Evolutionary conservation across 2,329 filamentous ascomycete species (phyloP), one percentile per base, ranked within the genome.

Genomic region (Metarhizium robertsii): DNA sequence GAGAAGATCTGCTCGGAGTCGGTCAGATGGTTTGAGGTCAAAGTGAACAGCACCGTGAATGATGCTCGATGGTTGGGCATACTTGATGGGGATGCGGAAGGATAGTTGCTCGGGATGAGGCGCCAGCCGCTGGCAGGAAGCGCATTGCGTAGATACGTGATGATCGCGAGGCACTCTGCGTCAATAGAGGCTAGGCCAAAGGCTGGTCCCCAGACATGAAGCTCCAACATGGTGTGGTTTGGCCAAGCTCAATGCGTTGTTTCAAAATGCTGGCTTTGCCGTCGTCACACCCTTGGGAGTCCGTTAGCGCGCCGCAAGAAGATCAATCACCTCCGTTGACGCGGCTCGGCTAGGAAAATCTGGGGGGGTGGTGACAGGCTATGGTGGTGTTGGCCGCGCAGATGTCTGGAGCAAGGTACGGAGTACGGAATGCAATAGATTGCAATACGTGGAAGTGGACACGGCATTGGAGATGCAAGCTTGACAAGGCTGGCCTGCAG

Each of bases 111-210:
- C 48, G 86, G 81, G 61, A 94, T 75, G 59, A 95, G 74, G 59
- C 80, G 77, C 87, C 88, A 95, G 49, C 67, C 67, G 62, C 80
- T 72, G 50, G 75, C 71, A 55, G 81, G 79, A 29, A 89, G 74
- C 56, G 79, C 79, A 63, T 83, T 76, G 58, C 83, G 80, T 56
- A 95, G 78, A 68, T 92, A 92, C 53, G 88, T 84, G 61, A 96
- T 84, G 47, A 87, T 79, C 32, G 92, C 92, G 58, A 95, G 82
- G 67, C 92, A 97, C 75, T 95, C 89, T 49, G 92, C 79, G 66
- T 97, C 92, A 64, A 97, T 87, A 47, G 94, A 97, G 14, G 92
- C 86, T 48, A 96, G 81, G 45, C 85, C 85, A 69, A 96, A 95
- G 45, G 89, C 92, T 54, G 90, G 86, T 52, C 92, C 92, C 87